Evolutionary conservation across 2,329 filamentous ascomycete genomes (phyloP).

Genomic region (Botrytis tulipae): DNA sequence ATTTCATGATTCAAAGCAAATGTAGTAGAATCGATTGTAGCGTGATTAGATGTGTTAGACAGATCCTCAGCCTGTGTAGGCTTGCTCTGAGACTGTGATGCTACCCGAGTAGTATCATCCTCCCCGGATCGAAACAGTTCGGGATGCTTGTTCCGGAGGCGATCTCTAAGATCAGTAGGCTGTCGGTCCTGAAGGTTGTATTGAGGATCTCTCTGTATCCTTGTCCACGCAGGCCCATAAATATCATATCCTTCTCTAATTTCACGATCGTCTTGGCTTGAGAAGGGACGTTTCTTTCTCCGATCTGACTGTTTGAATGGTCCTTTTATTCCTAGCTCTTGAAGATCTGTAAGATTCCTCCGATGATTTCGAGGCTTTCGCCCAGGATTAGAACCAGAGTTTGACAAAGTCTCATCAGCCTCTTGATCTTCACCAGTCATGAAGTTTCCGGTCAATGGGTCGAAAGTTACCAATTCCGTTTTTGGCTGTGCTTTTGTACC

Average conservation of each 20-base stretch:
- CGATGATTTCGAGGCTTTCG: constrained; percentile 54
- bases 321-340: constrained; percentile 57
- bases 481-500: constrained; percentile 14
- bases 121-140: constrained; percentile 46
- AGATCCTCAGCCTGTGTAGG: neutral
- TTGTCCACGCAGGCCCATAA: constrained; percentile 64
- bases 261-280: constrained; percentile 60
- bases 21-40: constrained; percentile 12
- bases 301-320: constrained; percentile 62
- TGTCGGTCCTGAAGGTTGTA: constrained; percentile 59
- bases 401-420: constrained; percentile 23
- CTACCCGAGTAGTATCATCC: neutral
- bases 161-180: constrained; percentile 62
- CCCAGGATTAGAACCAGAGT: constrained; percentile 39
- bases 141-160: constrained; percentile 63
- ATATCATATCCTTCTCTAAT: constrained; percentile 59
- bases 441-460: constrained; percentile 55
- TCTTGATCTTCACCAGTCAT: constrained; percentile 38
- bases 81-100: neutral
- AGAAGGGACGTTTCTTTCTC: constrained; percentile 59
- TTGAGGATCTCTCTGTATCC: constrained; percentile 58
- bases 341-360: constrained; percentile 55
- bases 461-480: constrained; percentile 46
- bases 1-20: constrained; percentile 30
- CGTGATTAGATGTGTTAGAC: neutral